Conservation (phyloP, 2,329 filamentous ascomycete species). For the Beauveria scarabaeidicola region DNA sequence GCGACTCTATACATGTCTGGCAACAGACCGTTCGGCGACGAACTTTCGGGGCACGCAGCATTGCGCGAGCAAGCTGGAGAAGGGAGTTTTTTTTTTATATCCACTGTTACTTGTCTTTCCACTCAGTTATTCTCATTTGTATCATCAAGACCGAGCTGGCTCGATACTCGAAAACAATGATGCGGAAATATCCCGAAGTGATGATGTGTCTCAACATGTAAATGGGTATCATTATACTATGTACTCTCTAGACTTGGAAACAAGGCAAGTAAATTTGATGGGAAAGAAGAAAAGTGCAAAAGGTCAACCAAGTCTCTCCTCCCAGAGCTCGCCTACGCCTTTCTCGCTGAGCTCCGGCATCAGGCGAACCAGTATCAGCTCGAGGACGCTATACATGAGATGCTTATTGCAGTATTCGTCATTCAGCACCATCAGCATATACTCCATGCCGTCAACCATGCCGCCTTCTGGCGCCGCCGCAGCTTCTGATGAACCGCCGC, state of each 20-base stretch:
- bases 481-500: slow-evolving; percentile 17
- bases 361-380: slow-evolving; percentile 71
- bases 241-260: neutral
- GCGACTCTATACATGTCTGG: slow-evolving; percentile 21
- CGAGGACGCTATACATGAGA: slow-evolving; percentile 72
- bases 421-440: slow-evolving; percentile 63
- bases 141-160: slow-evolving; percentile 6
- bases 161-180: neutral
- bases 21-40: slow-evolving; percentile 26
- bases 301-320: slow-evolving; percentile 50
- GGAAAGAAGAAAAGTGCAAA: neutral
- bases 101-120: slow-evolving; percentile 4
- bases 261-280: neutral
- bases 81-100: slow-evolving; percentile 11
- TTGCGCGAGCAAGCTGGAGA: neutral
- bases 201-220: neutral
- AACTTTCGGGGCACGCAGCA: neutral
- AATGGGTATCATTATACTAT: slow-evolving; percentile 1
- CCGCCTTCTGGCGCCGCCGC: slow-evolving; percentile 31
- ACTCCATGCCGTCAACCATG: slow-evolving; percentile 51
- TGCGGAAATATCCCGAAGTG: neutral
- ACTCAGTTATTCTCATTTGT: slow-evolving; percentile 4
- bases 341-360: slow-evolving; percentile 76
- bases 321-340: slow-evolving; percentile 62
- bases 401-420: slow-evolving; percentile 92